A percentile compares a stretch with the other conserved stretches of the same genome.
Conservation (phyloP, 768 basidiomycete species). For the Lactarius hengduanensis region DNA sequence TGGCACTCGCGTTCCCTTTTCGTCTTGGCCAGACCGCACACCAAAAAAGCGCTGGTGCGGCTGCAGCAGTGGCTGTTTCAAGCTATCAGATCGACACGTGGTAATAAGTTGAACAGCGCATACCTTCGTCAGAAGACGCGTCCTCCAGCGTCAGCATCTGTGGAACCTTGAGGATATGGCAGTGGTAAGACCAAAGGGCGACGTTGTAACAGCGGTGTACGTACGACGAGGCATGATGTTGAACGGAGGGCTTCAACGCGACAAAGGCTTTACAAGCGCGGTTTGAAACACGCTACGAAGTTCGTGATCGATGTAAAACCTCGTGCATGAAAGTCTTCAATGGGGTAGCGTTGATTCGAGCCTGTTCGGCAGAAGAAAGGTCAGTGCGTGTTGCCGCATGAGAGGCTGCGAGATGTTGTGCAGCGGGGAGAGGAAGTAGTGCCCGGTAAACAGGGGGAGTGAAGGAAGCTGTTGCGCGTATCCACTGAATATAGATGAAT, state of each 20-base stretch:
- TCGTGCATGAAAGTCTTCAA: conserved; percentile 83
- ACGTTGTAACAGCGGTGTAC: neutral
- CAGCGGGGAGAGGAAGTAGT: conserved; percentile 40
- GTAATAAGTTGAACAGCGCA: no score
- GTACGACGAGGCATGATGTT: conserved; percentile 30
- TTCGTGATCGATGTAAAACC: conserved; percentile 81
- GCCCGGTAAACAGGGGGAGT: conserved; percentile 43
- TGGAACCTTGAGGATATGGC: conserved; percentile 2
- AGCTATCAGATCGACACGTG: no score
- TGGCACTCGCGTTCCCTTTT: no score
- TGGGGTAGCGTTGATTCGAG: conserved; percentile 47
- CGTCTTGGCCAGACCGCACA: no score
- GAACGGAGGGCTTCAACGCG: conserved; percentile 81
- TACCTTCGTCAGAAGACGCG: no score
- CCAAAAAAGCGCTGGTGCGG: no score
- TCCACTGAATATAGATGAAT: conserved; percentile 23
- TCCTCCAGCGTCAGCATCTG: conserved; percentile 17
- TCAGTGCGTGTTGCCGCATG: conserved; percentile 32
- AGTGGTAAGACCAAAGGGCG: neutral
- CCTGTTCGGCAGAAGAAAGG: conserved; percentile 28
- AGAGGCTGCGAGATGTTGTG: conserved; percentile 30
- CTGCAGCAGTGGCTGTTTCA: no score
- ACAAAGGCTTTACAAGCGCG: conserved; percentile 53
- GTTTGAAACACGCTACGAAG: conserved; percentile 83
- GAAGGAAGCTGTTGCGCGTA: conserved; percentile 48